Evolutionary conservation across 2,329 filamentous ascomycete species (phyloP), one percentile per base, ranked within the genome.

Genomic region (Talaromyces piceae): DNA sequence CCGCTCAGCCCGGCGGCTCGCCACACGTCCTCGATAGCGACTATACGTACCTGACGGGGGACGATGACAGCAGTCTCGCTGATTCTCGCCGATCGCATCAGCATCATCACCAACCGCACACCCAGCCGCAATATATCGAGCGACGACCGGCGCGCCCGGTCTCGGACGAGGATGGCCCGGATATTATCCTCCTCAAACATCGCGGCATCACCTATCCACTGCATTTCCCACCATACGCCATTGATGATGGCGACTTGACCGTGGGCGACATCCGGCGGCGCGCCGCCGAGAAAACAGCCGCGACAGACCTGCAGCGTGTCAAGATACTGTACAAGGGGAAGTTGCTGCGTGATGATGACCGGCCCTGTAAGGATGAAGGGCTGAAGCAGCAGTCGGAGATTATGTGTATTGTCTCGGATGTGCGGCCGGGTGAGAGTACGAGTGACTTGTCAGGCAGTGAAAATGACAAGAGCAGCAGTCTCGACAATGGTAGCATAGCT

Each of bases 351-450:
- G 63, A 74, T 53, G 68, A 76, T 56, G 50, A 56, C 4, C 56
- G 56, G 37, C 59, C 68, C 8, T 71, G 73, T 51, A 69, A 68
- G 54, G 59, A 65, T 30, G 72, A 74, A 52, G 69, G 72, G 13
- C 61, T 76, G 30, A 75, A 75, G 55, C 73, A 76, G 55, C 67
- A 75, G 47, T 75, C 72, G 3, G 69, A 74, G 57, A 65, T 76
- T 45, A 59, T 73, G 50, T 73, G 69, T 48, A 72, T 75, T 33
- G 67, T 75, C 25, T 71, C 70, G 4, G 69, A 73, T 44, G 63
- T 62, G n/a, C 55, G 55, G 20, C 57, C 60, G 2, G 65, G 62
- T 11, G 60, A 63, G 26, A 61, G 57, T 41, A 60, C 61, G 9
- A 67, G 63, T 44, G 68, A 69, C 23, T 46, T 54, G 16, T 68